These are phyloP conservation scores for Fragilariopsis cylindrus DNA, from an alignment of 108 stramenopile genomes.

Conservation along the genomic window DNA sequence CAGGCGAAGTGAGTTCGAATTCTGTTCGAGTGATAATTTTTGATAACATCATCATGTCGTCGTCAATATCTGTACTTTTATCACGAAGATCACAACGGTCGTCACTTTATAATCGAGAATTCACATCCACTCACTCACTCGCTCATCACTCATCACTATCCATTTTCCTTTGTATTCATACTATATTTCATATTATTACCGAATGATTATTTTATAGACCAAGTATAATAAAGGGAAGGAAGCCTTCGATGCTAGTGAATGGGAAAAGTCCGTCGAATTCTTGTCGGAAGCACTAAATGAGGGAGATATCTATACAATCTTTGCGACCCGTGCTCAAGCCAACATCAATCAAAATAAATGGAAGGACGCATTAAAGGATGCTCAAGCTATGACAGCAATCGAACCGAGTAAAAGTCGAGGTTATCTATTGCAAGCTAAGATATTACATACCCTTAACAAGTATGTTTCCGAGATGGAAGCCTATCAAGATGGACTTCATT, in stretches of 20 bases:
- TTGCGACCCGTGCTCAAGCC: conserved; percentile 30
- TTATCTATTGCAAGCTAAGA: conserved; percentile 28
- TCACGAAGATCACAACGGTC: no score
- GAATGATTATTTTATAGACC: background rate
- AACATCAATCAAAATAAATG: conserved; percentile 21
- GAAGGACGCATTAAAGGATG: conserved; percentile 31
- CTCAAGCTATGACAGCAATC: conserved; percentile 23
- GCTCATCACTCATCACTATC: no score
- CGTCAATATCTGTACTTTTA: no score
- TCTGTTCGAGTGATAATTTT: no score
- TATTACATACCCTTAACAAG: conserved; percentile 29
- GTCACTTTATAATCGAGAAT: no score
- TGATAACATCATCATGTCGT: no score
- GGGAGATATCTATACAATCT: conserved; percentile 28
- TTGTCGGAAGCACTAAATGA: conserved; percentile 11
- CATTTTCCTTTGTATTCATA: background rate
- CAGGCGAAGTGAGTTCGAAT: no score
- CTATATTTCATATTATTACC: background rate
- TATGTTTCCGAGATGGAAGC: conserved; percentile 31
- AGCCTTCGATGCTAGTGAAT: conserved; percentile 32
- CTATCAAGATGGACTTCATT: conserved; percentile 29
- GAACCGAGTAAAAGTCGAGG: conserved; percentile 31
- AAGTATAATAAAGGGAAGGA: conserved; percentile 30
- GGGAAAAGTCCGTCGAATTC: conserved; percentile 21
- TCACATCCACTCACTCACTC: no score